phyloP scores from a whole-genome alignment of 305 asterid species.

The Fraxinus albicans region DNA sequence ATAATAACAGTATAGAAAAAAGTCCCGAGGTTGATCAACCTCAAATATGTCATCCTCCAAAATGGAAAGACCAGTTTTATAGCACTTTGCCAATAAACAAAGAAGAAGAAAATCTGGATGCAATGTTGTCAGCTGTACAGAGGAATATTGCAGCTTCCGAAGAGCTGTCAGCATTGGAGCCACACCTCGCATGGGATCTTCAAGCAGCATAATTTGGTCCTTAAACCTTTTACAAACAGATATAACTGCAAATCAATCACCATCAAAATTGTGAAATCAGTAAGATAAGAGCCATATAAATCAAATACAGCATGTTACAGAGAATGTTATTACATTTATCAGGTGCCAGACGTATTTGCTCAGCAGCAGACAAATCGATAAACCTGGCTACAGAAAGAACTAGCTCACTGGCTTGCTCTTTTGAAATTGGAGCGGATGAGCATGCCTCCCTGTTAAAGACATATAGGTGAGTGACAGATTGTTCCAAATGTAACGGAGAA shows the following conservation, averaged over 20 bases:
- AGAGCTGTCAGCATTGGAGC: slow-evolving; percentile 76
- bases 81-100: slow-evolving; percentile 79
- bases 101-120: slow-evolving; percentile 90
- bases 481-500: neutral
- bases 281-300: slow-evolving; percentile 15
- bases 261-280: slow-evolving; percentile 24
- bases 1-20: slow-evolving; percentile 82
- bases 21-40: slow-evolving; percentile 88
- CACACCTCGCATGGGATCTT: slow-evolving; percentile 85
- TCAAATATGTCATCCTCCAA: slow-evolving; percentile 75
- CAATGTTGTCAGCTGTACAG: slow-evolving; percentile 80
- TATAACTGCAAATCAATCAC: slow-evolving; percentile 56
- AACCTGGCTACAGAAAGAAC: slow-evolving; percentile 61
- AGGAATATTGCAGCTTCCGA: slow-evolving; percentile 66
- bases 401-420: slow-evolving; percentile 56
- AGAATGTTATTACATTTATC: slow-evolving; percentile 61
- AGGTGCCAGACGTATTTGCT: slow-evolving; percentile 80
- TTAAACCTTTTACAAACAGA: slow-evolving; percentile 77
- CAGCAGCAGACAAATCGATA: slow-evolving; percentile 59
- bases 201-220: slow-evolving; percentile 67
- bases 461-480: neutral
- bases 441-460: slow-evolving; percentile 67
- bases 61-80: slow-evolving; percentile 69
- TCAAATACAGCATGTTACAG: slow-evolving; percentile 11
- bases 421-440: slow-evolving; percentile 47